These are phyloP conservation scores for Aeschynomene evenia DNA, from an alignment of 306 rosid species.

Conservation along the genomic window DNA sequence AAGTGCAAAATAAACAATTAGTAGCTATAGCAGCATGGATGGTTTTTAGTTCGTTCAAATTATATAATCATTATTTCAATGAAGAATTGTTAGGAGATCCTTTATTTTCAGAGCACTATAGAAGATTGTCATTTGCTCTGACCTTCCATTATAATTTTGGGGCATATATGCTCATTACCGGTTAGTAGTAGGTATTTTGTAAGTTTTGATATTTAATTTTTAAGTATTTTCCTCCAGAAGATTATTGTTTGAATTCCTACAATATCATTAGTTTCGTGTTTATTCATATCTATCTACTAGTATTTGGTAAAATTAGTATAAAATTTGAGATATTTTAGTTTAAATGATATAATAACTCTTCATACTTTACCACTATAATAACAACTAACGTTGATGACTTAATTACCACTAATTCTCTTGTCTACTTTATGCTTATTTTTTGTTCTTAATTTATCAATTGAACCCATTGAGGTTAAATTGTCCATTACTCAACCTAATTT, in stretches of 20 bases:
- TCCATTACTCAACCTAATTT: neutral
- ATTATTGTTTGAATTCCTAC: no score
- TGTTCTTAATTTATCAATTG: neutral
- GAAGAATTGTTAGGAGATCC: neutral
- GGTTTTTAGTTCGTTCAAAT: neutral
- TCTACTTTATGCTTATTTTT: neutral
- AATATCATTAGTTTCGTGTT: no score
- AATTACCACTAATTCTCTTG: neutral
- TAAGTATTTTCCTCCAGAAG: no score
- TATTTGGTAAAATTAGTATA: no score
- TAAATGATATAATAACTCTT: no score
- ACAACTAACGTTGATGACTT: no score
- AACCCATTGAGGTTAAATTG: neutral
- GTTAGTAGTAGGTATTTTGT: neutral
- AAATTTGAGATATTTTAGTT: no score
- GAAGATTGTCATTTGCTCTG: neutral
- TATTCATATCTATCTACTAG: no score
- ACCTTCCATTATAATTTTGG: neutral
- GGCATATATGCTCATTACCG: neutral
- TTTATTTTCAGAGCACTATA: neutral
- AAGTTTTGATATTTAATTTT: no score
- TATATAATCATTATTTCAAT: conserved; percentile 16
- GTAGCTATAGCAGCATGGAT: neutral
- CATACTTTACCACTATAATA: no score
- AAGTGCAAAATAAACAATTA: neutral